Evolutionary conservation across 2,329 filamentous ascomycete genomes (phyloP).

Genomic region (Pezicula rhizophila): DNA sequence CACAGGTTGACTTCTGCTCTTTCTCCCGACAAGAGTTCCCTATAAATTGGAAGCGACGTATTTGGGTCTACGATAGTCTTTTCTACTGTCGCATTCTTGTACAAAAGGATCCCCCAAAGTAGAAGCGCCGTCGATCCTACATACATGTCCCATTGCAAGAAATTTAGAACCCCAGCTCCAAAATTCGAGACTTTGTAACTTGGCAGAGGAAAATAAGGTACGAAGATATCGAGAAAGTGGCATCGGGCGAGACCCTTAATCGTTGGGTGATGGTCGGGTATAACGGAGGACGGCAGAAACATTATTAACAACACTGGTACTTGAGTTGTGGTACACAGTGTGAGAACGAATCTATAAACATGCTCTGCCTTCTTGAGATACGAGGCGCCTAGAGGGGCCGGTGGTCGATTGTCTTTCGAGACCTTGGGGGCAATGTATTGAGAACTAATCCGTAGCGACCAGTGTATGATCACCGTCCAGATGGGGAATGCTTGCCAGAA

Average conservation of each 20-base stretch:
- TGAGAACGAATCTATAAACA: conserved; percentile 30
- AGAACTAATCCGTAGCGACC: conserved; percentile 13
- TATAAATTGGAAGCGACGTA: conserved; percentile 10
- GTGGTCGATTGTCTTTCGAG: conserved; percentile 11
- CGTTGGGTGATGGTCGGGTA: conserved; percentile 28
- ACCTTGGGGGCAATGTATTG: conserved; percentile 13
- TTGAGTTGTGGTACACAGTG: conserved; percentile 32
- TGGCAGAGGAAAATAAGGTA: conserved; percentile 28
- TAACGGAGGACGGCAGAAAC: conserved; percentile 30
- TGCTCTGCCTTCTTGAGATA: conserved; percentile 18
- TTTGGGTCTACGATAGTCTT: conserved; percentile 12
- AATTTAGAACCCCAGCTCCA: conserved; percentile 34
- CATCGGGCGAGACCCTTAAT: conserved; percentile 25
- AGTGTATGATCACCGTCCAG: conserved; percentile 36
- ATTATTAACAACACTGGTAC: conserved; percentile 35
- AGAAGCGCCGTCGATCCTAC: conserved; percentile 35
- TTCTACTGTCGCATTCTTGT: conserved; percentile 20
- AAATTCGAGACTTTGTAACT: conserved; percentile 16
- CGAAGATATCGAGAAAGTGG: conserved; percentile 33
- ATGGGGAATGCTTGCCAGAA: conserved; percentile 46
- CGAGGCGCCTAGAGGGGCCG: conserved; percentile 13
- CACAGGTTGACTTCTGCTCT: conserved; percentile 11
- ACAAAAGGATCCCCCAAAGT: conserved; percentile 38
- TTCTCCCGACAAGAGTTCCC: conserved; percentile 13
- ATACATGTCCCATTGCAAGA: conserved; percentile 44